Conservation (phyloP, 805 yeast genomes). For the Ogataea allantospora region DNA sequence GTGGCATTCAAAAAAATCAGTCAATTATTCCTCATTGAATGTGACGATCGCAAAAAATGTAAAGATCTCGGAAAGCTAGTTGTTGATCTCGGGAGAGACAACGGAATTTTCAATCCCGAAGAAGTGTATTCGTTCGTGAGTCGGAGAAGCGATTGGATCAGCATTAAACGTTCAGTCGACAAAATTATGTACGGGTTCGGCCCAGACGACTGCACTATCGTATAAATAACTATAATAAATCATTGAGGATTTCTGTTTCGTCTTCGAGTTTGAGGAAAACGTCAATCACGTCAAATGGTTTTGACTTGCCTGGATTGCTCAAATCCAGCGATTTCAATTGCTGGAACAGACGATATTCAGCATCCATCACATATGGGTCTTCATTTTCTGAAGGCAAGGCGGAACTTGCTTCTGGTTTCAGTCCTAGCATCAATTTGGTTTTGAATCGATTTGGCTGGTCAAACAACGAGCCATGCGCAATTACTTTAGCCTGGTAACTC, state of each 20-base stretch:
- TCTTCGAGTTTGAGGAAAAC: constrained; percentile 21
- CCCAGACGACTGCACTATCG: constrained; percentile 67
- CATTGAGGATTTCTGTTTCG: constrained; percentile 23
- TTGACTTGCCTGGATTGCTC: constrained; percentile 2
- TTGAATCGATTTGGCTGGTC: constrained; percentile 9
- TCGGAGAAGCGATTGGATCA: constrained; percentile 82
- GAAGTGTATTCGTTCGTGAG: constrained; percentile 93
- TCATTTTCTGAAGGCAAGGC: neutral
- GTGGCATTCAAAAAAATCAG: constrained; percentile 83
- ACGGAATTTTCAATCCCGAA: constrained; percentile 87
- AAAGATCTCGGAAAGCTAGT: constrained; percentile 81
- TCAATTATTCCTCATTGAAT: constrained; percentile 70
- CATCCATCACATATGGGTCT: constrained; percentile 9
- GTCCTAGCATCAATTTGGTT: constrained; percentile 10
- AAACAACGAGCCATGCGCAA: constrained; percentile 9
- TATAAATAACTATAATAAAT: constrained; percentile 33
- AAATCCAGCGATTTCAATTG: constrained; percentile 6
- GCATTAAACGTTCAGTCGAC: constrained; percentile 77
- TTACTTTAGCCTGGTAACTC: constrained; percentile 7
- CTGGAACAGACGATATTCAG: constrained; percentile 8
- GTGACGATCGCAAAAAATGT: constrained; percentile 61
- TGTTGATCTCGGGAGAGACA: constrained; percentile 79
- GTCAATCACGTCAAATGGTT: constrained; percentile 21
- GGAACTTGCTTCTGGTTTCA: constrained; percentile 5
- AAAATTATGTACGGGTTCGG: constrained; percentile 93